A percentile compares a stretch with the other conserved stretches of the same genome.
phyloP scores from a whole-genome alignment of 306 rosid species.

The Ormosia emarginata region DNA sequence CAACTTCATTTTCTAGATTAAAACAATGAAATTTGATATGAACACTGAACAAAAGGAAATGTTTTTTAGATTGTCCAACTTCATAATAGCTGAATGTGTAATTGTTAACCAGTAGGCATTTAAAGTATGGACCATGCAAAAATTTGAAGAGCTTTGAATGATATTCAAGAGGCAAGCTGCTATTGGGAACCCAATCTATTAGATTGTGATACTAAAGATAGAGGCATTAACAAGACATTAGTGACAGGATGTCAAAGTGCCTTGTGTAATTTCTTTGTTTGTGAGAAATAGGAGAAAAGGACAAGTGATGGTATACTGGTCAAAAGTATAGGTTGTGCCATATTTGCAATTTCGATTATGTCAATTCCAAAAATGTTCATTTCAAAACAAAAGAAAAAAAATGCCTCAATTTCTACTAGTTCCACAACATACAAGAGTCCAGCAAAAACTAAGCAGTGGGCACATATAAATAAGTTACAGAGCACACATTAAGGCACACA shows the following conservation, averaged over 20 bases:
- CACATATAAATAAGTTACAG: neutral
- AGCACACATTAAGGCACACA: neutral
- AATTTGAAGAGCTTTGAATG: neutral
- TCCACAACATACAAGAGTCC: neutral
- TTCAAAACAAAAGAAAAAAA: neutral
- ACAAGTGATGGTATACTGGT: neutral
- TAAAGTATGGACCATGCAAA: neutral
- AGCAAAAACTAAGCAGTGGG: neutral
- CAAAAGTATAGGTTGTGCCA: neutral
- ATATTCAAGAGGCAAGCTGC: neutral
- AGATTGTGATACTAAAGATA: neutral
- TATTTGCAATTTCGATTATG: neutral
- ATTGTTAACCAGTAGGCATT: neutral
- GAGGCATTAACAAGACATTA: neutral
- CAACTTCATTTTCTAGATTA: neutral
- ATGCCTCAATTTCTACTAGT: neutral
- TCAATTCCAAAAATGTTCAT: neutral
- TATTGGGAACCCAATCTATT: neutral
- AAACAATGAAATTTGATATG: neutral
- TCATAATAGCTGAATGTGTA: neutral
- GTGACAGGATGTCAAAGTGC: neutral
- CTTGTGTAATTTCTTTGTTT: neutral
- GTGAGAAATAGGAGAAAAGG: neutral
- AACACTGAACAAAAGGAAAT: neutral
- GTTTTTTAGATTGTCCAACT: neutral